Base-by-base conservation (phyloP, 768 basidiomycete species). In the Daedalea quercina region DNA sequence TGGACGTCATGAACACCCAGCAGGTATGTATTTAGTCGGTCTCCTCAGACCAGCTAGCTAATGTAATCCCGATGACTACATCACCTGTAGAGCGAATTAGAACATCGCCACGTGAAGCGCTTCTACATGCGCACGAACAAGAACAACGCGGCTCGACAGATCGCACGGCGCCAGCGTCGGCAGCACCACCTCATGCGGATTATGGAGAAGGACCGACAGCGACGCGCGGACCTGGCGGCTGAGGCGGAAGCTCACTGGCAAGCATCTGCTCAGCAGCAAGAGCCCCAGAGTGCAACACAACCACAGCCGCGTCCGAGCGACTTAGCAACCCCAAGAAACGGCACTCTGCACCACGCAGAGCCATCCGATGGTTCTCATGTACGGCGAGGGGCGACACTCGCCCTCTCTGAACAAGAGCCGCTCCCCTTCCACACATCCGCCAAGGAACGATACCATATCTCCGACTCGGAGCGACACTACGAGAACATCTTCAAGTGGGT, bases 41-140 rank as follows among this genome's bases (percentile, higher is more conserved):
- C 7, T 28, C 15, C 28, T 35, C 4, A n/a, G 25, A 45, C 51
- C 1, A 6, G 37, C 8, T 15, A 31, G 28, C 28, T 31, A 4
- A 31, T 31, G 4, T 6, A 31, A 11, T 6, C 6, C 11, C 28
- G 28, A 11, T 4, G 11, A 31, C 28, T 4, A 11, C 28, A n/a
- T n/a, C 28, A 31, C 4, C 28, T n/a, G n/a, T 50, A 76, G 74
- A 66, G 70, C 3, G 73, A 76, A 52, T 61, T 66, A 0, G 65
- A 74, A 52, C 75, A 78, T 47, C 54, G 61, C 0, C 55, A 45
- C 0, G 60, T 73, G 9, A 78, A 80, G 59, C 56, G 52, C 0
- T 60, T 72, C 25, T 78, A 76, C 43, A 52, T 51, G 0, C 35
- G 57, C 0, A 73, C 69, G 0, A 74, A 72, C 56, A 75, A 76